Evolutionary conservation across 768 basidiomycete genomes (phyloP).

Genomic region (Tulasnella sp.): DNA sequence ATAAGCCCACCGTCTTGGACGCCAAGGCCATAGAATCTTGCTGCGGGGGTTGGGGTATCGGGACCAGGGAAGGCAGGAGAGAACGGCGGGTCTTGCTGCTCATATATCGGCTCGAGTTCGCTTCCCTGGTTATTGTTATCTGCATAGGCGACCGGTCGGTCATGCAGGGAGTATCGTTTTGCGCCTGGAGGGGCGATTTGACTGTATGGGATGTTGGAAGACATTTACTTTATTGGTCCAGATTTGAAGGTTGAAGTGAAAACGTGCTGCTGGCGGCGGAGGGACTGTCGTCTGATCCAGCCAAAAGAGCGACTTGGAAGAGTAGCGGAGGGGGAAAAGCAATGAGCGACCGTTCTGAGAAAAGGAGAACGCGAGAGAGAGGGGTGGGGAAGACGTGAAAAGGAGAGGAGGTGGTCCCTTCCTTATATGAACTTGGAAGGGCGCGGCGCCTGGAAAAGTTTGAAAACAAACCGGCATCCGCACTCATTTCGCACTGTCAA

Average conservation of each 20-base stretch:
- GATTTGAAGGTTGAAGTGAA: background rate
- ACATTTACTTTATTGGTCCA: constrained; percentile 1
- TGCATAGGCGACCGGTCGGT: no score
- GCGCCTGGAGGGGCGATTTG: background rate
- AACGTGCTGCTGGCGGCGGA: no score
- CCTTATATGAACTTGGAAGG: background rate
- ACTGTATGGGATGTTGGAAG: constrained; percentile 11
- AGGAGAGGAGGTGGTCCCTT: background rate
- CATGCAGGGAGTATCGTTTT: no score
- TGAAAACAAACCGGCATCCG: no score
- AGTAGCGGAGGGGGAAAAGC: background rate
- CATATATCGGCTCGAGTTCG: no score
- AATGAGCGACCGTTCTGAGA: background rate
- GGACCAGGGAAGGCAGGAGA: constrained; percentile 5
- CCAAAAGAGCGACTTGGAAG: no score
- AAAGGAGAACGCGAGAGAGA: background rate
- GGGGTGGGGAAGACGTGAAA: background rate
- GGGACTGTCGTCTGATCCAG: no score
- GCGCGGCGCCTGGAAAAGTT: no score
- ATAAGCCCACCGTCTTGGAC: background rate
- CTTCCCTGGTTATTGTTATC: no score
- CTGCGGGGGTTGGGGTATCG: background rate
- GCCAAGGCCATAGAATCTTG: constrained; percentile 5
- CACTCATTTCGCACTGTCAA: no score
- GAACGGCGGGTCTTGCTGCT: constrained; percentile 1